These are phyloP conservation scores for Cercospora beticola DNA, from an alignment of 2,329 filamentous ascomycete species.

Conservation along the genomic window DNA sequence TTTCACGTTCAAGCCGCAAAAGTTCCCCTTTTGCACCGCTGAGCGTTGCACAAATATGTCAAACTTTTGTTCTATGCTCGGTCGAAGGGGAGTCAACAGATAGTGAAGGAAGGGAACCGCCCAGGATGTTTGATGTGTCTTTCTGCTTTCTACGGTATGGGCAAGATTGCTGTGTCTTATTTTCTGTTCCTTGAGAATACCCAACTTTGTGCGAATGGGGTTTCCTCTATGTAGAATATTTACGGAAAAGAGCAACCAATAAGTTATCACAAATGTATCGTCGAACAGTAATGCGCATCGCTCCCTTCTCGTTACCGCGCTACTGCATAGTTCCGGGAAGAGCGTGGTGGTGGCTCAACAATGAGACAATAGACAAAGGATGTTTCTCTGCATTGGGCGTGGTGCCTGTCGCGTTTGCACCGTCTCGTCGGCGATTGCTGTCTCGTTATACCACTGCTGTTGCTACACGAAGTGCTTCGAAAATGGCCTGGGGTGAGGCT, in stretches of 20 bases:
- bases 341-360: neutral
- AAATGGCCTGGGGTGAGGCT: neutral
- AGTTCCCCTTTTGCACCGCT: neutral
- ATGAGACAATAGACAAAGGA: neutral
- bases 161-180: neutral
- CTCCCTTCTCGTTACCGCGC: neutral
- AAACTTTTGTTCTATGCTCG: neutral
- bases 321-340: neutral
- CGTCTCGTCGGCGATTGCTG: neutral
- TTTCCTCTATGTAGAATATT: conserved; percentile 14
- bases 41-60: neutral
- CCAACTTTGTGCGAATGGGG: conserved; percentile 9
- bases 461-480: neutral
- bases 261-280: neutral
- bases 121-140: neutral
- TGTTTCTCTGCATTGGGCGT: neutral
- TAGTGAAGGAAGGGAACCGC: neutral
- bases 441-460: neutral
- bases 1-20: neutral
- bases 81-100: neutral
- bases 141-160: conserved; percentile 4
- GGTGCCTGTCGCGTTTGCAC: neutral
- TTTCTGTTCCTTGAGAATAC: conserved; percentile 5
- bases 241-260: conserved; percentile 6
- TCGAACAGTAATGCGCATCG: neutral